Evolutionary conservation across 169 alveolate genomes (phyloP), one percentile per base, ranked within the genome.

Genomic region (Plasmodium adleri): DNA sequence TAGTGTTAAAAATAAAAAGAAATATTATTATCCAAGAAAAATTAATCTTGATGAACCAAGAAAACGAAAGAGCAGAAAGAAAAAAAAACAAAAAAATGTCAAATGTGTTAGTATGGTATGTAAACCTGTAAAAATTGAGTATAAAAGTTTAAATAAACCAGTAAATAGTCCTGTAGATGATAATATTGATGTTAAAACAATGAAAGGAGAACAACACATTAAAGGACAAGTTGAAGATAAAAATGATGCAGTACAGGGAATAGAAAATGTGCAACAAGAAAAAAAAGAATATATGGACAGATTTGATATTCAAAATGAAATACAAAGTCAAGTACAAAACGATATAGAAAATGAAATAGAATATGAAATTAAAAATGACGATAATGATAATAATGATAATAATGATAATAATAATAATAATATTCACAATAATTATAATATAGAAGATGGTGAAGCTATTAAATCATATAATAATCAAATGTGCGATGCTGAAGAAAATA

Each of bases 1-100:
- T 64, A 58, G 74, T 9, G n/a, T 83, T 50, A 26, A 71, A 56
- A 70, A 83, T 24, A 71, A 83, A 43, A 83, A 58, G 58, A 68
- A 52, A 60, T 39, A 17, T 1, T 83, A 83, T 32, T 3, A 32
- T 59, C 91, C 91, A 32, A 67, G 59, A 70, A 83, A 68, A 83
- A 28, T 83, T 43, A 13, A 28, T 67, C 64, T 9, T 20, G 71
- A 54, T 59, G 43, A 58, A 58, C 22, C 64, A 56, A 17, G 20
- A 17, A 56, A 56, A 56, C 17, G 20, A 17, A 12, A 26, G 22
- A n/a, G 32, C 26, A 9, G n/a, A 68, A 56, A 63, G 22, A 10
- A 63, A 12, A 28, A 47, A 8, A 3, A 22, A 39, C 17, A 15
- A 63, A 24, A 56, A 13, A 58, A 13, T 59, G 26, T 72, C 32